Conservation (phyloP, 2,329 filamentous ascomycete genomes). For the Penicillium paneum region DNA sequence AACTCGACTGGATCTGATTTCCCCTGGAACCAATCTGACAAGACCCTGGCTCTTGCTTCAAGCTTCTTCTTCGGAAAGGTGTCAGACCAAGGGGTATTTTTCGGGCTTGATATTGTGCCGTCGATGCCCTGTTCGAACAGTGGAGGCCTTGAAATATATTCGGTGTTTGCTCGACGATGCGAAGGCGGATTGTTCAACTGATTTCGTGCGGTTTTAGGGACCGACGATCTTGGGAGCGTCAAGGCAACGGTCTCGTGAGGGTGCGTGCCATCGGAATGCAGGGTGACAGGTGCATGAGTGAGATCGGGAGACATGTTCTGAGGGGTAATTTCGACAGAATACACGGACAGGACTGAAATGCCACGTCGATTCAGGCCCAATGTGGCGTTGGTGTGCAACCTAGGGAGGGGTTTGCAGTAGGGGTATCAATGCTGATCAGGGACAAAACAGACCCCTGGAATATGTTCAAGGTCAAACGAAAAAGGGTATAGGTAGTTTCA, state of each 20-base stretch:
- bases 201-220: constrained; percentile 15
- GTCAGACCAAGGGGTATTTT: constrained; percentile 21
- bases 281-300: constrained; percentile 16
- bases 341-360: constrained; percentile 28
- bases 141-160: constrained; percentile 29
- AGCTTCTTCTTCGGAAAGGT: constrained; percentile 31
- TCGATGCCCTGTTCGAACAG: constrained; percentile 28
- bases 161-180: constrained; percentile 37
- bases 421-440: constrained; percentile 1
- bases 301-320: constrained; percentile 16
- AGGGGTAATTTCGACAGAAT: not conserved
- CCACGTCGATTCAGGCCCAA: constrained; percentile 28
- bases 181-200: constrained; percentile 20
- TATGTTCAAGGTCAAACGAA: not conserved
- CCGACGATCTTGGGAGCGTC: constrained; percentile 15
- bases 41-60: constrained; percentile 32
- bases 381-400: constrained; percentile 18
- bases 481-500: not conserved
- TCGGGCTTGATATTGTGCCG: constrained; percentile 18
- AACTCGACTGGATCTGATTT: constrained; percentile 51
- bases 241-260: constrained; percentile 22
- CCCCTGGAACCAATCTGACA: constrained; percentile 54
- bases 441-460: not conserved
- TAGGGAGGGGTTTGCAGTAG: constrained; percentile 6
- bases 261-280: constrained; percentile 26